Conservation (phyloP, 345 rosid genomes). For the Hibiscus trionum region DNA sequence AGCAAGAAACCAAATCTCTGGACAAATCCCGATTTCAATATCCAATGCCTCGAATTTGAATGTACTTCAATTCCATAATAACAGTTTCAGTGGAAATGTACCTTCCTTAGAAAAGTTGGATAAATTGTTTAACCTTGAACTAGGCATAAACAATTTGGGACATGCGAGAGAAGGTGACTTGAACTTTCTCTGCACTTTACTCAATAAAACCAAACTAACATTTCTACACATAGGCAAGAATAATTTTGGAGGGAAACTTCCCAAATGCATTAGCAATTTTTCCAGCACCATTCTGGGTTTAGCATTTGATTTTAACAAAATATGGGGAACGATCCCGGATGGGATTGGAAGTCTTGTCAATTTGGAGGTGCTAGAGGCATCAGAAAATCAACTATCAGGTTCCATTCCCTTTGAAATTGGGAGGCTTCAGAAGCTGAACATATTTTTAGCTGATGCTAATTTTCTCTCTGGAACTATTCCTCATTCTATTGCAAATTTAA, state of each 20-base stretch:
- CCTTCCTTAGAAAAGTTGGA: slow-evolving; percentile 1
- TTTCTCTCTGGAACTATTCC: too few species aligned
- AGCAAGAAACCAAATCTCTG: not conserved
- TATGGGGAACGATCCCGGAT: slow-evolving; percentile 15
- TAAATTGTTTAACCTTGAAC: not conserved
- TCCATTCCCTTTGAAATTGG: too few species aligned
- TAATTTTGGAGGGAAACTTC: slow-evolving; percentile 16
- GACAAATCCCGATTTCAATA: not conserved
- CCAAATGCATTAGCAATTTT: slow-evolving; percentile 9
- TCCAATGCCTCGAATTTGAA: not conserved
- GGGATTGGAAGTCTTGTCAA: not conserved
- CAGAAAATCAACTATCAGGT: too few species aligned
- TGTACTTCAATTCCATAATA: accelerated
- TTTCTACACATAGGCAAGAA: not conserved
- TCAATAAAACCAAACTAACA: slow-evolving; percentile 7
- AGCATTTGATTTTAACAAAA: not conserved
- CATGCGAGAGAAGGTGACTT: not conserved
- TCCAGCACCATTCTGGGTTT: not conserved
- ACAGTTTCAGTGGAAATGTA: not conserved
- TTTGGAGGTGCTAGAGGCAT: not conserved
- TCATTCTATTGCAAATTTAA: not conserved
- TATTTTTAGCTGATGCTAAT: too few species aligned
- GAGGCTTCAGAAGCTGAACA: too few species aligned
- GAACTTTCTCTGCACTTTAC: slow-evolving; percentile 10
- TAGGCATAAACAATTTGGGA: not conserved